Percentiles rank a stretch among this genome's conserved stretches.
Evolutionary conservation across 495 filamentous ascomycete species (phyloP).

Genomic region (Annulohypoxylon maeteangense): DNA sequence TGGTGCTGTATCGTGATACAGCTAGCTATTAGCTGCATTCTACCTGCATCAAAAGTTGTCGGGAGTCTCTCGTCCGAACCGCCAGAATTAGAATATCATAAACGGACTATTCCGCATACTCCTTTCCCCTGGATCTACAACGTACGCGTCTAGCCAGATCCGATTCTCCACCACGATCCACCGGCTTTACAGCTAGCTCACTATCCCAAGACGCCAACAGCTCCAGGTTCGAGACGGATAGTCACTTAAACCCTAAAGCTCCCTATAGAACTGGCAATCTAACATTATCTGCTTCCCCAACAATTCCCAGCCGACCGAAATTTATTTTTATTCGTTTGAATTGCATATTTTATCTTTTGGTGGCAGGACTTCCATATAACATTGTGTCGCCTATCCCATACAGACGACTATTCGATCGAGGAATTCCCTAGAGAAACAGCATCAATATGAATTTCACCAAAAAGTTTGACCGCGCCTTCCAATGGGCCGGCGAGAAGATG

Average conservation of each 20-base stretch:
- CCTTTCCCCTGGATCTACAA: constrained; percentile 39
- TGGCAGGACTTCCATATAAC: constrained; percentile 29
- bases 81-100: neutral
- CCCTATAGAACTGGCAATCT: neutral
- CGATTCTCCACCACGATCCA: constrained; percentile 39
- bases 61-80: constrained; percentile 17
- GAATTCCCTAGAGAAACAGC: constrained; percentile 5
- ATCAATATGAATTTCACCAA: constrained; percentile 88
- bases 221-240: constrained; percentile 34
- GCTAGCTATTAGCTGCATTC: neutral
- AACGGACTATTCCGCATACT: constrained; percentile 28
- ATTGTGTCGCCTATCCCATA: neutral
- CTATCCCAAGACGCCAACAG: constrained; percentile 23
- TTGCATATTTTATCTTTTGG: constrained; percentile 8
- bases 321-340: neutral
- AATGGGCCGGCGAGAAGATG: constrained; percentile 99
- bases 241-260: neutral
- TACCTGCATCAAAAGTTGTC: neutral
- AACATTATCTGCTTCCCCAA: constrained; percentile 10
- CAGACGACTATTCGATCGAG: constrained; percentile 9
- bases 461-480: constrained; percentile 95
- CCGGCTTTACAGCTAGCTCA: constrained; percentile 17
- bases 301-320: neutral
- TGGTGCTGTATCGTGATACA: constrained; percentile 15
- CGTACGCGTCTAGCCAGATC: constrained; percentile 39